These are phyloP conservation scores for Edaphochlamys debaryana DNA, from an alignment of 139 green algal genomes.

Conservation along the genomic window DNA sequence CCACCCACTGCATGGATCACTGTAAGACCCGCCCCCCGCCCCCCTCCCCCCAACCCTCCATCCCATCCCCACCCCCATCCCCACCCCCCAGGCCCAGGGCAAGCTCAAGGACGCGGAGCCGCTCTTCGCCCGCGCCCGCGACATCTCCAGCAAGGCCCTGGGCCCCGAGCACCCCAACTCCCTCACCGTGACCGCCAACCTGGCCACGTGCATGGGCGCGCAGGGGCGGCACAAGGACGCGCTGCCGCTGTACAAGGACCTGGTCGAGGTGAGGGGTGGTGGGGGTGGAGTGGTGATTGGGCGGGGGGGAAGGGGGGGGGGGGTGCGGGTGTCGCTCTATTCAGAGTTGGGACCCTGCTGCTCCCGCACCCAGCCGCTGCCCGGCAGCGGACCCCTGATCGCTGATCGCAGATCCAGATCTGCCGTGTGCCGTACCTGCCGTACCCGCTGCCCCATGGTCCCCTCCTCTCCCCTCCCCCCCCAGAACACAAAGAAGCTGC, in stretches of 20 bases:
- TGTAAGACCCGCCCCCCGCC: too few species aligned
- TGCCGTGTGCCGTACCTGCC: too few species aligned
- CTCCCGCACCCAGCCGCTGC: too few species aligned
- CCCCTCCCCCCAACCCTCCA: too few species aligned
- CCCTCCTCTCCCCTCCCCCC: background rate
- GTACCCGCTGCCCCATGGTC: too few species aligned
- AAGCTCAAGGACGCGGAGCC: conserved; percentile 16
- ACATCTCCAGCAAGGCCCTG: conserved; percentile 23
- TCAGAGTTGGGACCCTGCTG: too few species aligned
- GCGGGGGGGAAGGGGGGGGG: background rate
- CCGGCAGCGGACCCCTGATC: too few species aligned
- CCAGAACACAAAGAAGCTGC: conserved; percentile 28
- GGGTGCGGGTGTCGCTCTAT: background rate
- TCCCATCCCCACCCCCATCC: background rate
- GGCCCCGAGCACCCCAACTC: conserved; percentile 38
- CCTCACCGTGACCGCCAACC: conserved; percentile 26
- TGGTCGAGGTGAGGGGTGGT: conserved; percentile 21
- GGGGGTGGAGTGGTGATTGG: background rate
- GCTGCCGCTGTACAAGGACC: conserved; percentile 28
- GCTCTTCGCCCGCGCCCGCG: conserved; percentile 4
- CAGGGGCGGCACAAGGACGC: conserved; percentile 37
- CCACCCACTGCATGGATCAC: too few species aligned
- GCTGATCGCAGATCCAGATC: too few species aligned
- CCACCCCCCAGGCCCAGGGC: conserved; percentile 17
- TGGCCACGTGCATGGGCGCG: conserved; percentile 27